phyloP scores from a whole-genome alignment of 1,139 yeast species.

The Geotrichum restrictum region DNA sequence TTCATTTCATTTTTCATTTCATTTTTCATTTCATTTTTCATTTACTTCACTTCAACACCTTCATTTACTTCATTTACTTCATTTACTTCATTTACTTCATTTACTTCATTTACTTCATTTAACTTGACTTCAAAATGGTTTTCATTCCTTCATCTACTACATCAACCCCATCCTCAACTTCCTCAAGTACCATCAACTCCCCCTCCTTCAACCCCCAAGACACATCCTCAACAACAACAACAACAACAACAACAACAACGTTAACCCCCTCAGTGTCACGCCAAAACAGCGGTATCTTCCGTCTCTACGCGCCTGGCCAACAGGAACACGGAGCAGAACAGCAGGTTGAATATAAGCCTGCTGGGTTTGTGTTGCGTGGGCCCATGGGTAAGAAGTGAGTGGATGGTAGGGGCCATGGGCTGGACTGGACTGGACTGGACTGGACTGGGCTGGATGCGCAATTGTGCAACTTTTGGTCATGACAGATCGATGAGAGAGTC shows the following conservation, averaged over 20 bases:
- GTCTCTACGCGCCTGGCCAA: slow-evolving; percentile 1
- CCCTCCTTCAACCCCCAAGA: not conserved
- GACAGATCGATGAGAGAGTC: no score
- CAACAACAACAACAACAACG: not conserved
- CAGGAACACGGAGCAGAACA: not conserved
- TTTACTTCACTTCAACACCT: not conserved
- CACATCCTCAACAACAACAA: not conserved
- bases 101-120: no score
- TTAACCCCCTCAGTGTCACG: slow-evolving; percentile 1
- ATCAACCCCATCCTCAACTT: not conserved
- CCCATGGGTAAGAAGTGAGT: slow-evolving; percentile 1
- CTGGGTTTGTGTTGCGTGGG: not conserved
- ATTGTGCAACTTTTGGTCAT: no score
- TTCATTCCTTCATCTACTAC: slow-evolving; percentile 7
- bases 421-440: no score
- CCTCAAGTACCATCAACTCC: not conserved
- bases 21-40: not conserved
- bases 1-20: not conserved
- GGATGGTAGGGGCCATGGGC: not conserved
- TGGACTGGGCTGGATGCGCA: no score
- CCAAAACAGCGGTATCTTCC: not conserved
- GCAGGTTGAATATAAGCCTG: not conserved
- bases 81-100: no score
- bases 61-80: not conserved
- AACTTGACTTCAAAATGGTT: slow-evolving; percentile 12